A percentile compares a stretch with the other conserved stretches of the same genome.
Conservation (phyloP, 2,329 filamentous ascomycete genomes). For the Neopestalotiopsis sp. region DNA sequence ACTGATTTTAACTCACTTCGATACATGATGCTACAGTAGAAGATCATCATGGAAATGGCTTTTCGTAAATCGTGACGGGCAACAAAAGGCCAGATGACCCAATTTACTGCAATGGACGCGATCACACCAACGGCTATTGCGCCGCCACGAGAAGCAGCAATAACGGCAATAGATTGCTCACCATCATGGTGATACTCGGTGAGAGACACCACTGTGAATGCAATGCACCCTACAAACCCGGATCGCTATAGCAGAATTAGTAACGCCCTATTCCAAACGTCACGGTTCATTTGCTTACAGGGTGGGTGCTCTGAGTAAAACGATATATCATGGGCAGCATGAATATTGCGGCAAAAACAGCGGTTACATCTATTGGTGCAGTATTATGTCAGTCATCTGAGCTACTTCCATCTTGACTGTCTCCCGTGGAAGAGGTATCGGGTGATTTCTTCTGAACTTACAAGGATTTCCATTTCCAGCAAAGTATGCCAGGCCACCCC, state of each 20-base stretch:
- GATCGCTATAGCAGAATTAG: slow-evolving; percentile 46
- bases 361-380: slow-evolving; percentile 48
- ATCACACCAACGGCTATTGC: slow-evolving; percentile 59
- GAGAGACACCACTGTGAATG: slow-evolving; percentile 60
- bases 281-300: slow-evolving; percentile 38
- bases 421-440: neutral
- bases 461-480: slow-evolving; percentile 57
- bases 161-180: slow-evolving; percentile 39
- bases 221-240: slow-evolving; percentile 61
- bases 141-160: slow-evolving; percentile 53
- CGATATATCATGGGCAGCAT: slow-evolving; percentile 66
- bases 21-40: slow-evolving; percentile 63
- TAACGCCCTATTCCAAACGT: neutral
- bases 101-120: slow-evolving; percentile 60
- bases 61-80: slow-evolving; percentile 63
- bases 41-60: slow-evolving; percentile 60
- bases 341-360: slow-evolving; percentile 58
- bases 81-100: slow-evolving; percentile 66
- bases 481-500: slow-evolving; percentile 57
- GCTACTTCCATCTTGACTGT: neutral
- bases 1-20: slow-evolving; percentile 42
- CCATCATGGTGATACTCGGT: slow-evolving; percentile 39
- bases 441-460: neutral
- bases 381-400: neutral
- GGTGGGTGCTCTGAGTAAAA: slow-evolving; percentile 59